These are phyloP conservation scores for Plicaturopsis crispa DNA, from an alignment of 768 basidiomycete species.

Conservation along the genomic window DNA sequence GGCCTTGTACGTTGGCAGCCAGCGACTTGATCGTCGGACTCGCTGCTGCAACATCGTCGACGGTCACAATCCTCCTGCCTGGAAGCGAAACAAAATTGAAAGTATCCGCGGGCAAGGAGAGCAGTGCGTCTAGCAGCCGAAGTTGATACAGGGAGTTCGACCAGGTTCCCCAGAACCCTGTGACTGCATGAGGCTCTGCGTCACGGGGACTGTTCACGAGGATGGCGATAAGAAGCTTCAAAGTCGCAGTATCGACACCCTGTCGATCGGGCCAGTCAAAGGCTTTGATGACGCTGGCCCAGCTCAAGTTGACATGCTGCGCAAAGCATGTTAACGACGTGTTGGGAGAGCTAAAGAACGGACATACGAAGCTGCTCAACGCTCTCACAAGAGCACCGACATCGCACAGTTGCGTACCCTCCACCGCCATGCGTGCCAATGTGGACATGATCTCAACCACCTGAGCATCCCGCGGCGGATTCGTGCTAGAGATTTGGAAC, in stretches of 20 bases:
- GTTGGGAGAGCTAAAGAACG: background rate
- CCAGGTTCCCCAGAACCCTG: constrained; percentile 85
- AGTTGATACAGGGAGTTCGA: constrained; percentile 80
- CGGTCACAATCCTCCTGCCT: constrained; percentile 74
- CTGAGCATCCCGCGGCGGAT: constrained; percentile 64
- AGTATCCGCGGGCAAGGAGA: constrained; percentile 83
- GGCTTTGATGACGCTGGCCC: constrained; percentile 75
- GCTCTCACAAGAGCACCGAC: constrained; percentile 68
- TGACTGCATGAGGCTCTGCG: constrained; percentile 69
- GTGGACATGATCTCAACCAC: constrained; percentile 65
- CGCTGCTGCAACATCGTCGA: constrained; percentile 79
- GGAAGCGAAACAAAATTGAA: constrained; percentile 91
- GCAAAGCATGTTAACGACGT: constrained; percentile 10
- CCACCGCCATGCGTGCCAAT: constrained; percentile 60
- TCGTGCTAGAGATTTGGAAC: constrained; percentile 67
- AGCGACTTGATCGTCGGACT: constrained; percentile 90
- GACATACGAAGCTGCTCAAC: constrained; percentile 62
- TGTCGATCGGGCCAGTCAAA: constrained; percentile 83
- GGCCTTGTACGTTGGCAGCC: constrained; percentile 84
- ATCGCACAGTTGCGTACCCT: constrained; percentile 69
- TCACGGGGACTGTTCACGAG: constrained; percentile 77
- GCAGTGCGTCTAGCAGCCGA: constrained; percentile 79
- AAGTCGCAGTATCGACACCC: constrained; percentile 81
- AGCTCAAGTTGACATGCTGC: constrained; percentile 63
- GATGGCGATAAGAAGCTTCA: constrained; percentile 85